Evolutionary conservation across 1,284 basidiomycete genomes (phyloP), one percentile per base, ranked within the genome.

Genomic region (Pulchroboletus neoregius): DNA sequence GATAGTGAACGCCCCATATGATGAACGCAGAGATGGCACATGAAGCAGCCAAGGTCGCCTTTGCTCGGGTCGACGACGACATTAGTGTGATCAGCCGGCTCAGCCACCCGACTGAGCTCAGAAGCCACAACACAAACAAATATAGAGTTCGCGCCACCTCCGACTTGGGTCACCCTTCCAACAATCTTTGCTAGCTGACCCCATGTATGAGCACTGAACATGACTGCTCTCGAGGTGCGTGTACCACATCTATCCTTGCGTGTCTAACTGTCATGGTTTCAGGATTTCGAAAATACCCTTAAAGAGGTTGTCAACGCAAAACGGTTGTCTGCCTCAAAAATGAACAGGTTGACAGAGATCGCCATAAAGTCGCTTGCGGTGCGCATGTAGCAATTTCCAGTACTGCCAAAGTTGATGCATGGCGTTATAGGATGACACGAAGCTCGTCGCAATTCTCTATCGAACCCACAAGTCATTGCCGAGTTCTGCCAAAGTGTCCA

Each of bases 1-100:
- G 79, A 59, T 78, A 88, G 65, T 98, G 95, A 6, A 99, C 95
- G 16, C 84, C 91, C 81, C 85, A 94, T 60, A 99, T 83, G 6
- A 88, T 91, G 26, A 82, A 68, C 2, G 75, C 76, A 11, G 88
- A 82, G 43, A 88, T 66, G 7, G 80, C 57, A 42, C 91, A 67
- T 4, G 93, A 84, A n/a, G 72, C 76, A 26, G 72, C 69, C 24
- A 98, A 76, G 5, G 93, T 91, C 34, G 78, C 68, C 67, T 91
- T 93, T 18, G 94, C 88, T 42, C 76, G 75, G 47, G 80, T 74
- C 48, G 90, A 88, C 81, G 8, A 91, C 20, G 20, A 20, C 20
- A 20, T 47, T 6, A n/a, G 6, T n/a, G 18, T 16, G 26, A 18
- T 5, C 6, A 26, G 18, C 32, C 9, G 18, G 37, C 42, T 46